Percentiles rank a stretch among this genome's conserved stretches.
Conservation (phyloP, 345 rosid genomes). For the Brassica napus region Da-Ae NC_063447.1:10514501-10515000, state of each 20-base stretch:
- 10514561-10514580: neutral
- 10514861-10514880: too few relatives aligned
- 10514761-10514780: constrained; percentile 10
- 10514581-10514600: neutral
- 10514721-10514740: constrained; percentile 18
- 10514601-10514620: neutral
- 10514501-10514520: neutral
- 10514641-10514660: neutral
- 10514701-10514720: constrained; percentile 12
- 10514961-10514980: too few relatives aligned
- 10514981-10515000: too few relatives aligned
- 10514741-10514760: constrained; percentile 10
- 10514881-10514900: too few relatives aligned
- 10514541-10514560: neutral
- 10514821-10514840: neutral
- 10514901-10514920: too few relatives aligned
- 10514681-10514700: constrained; percentile 21
- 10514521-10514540: neutral
- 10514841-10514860: neutral
- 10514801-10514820: neutral
- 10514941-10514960: too few relatives aligned
- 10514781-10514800: neutral
- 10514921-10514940: too few relatives aligned
- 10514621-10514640: neutral
- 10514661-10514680: neutral